Percentiles rank a stretch among this genome's conserved stretches.
Evolutionary conservation across 495 filamentous ascomycete species (phyloP).

Genomic region (Podospora anserina): DNA sequence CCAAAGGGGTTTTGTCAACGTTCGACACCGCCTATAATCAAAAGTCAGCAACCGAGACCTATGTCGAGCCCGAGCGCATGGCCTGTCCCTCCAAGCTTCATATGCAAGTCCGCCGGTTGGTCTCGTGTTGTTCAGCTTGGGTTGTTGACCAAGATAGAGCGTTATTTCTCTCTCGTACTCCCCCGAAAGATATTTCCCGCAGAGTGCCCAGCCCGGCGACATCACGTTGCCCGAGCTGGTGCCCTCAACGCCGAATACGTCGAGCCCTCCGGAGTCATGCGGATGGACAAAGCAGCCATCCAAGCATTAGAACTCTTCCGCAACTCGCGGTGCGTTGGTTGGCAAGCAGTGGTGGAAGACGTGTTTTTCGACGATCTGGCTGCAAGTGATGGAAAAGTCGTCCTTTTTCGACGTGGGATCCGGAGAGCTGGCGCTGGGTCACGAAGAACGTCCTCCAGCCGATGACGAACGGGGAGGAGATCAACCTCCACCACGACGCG

Average conservation of each 20-base stretch:
- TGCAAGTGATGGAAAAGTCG: no score
- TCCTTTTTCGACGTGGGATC: constrained; percentile 58
- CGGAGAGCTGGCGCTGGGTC: constrained; percentile 80
- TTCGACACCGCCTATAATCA: not conserved
- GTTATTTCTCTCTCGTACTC: no score
- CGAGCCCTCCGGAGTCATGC: constrained; percentile 90
- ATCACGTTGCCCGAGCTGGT: constrained; percentile 54
- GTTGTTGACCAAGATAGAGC: no score
- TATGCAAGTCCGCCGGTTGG: no score
- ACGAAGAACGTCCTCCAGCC: constrained; percentile 84
- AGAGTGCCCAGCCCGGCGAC: no score
- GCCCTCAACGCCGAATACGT: constrained; percentile 74
- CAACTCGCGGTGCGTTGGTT: constrained; percentile 56
- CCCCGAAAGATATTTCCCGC: no score
- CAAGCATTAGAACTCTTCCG: constrained; percentile 84
- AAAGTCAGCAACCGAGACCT: not conserved
- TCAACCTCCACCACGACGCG: constrained; percentile 70
- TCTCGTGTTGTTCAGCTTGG: no score
- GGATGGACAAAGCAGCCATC: constrained; percentile 85
- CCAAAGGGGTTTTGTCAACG: not conserved
- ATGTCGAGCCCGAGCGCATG: not conserved
- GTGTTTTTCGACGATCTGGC: no score
- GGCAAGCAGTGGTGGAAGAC: no score
- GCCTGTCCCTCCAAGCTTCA: not conserved
- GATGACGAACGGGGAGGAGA: constrained; percentile 63